Base-by-base conservation (phyloP, 106 monocot species). In the Agapanthus africanus region DNA sequence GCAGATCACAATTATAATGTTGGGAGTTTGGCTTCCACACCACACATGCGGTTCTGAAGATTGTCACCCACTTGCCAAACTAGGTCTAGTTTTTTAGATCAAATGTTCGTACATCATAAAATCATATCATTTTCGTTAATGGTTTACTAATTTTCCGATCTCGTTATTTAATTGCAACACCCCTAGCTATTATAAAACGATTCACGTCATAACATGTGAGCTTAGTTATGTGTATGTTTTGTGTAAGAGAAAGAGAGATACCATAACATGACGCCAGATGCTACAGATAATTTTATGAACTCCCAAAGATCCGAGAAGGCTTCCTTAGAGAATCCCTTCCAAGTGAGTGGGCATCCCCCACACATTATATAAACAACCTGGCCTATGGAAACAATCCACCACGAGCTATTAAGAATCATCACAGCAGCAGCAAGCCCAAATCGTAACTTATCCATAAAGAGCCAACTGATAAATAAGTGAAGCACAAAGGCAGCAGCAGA, bases 251-350 rank as follows among this genome's bases (percentile, higher is more conserved):
- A 51, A 21, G 15, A 16, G 16, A 38, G 38, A 7, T 67, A 81
- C 76, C 80, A 72, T 38, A 76, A 18, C 81, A 81, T 77, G 23
- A 81, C 38, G 11, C 77, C 81, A 3, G 81, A 81, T 13, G 80
- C 69, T 2, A 33, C 42, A 0, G 81, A 77, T 9, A 81, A 44
- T 63, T 69, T 77, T 15, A 76, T 1, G 38, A 77, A 81, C 16
- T 72, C 81, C 63, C 66, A 54, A 39, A 77, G 26, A 32, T 46
- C 81, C 0, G 60, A 54, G 35, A 81, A 81, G 11, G 81, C 81
- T 11, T 63, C 61, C 32, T 34, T 19, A 4, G 81, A 81, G 63
- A 72, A 81, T 22, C 81, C 81, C 0, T 40, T 77, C 81, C 81
- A 81, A 2, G 81, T 13, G 39, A 54, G 22, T 3, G 61, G 71